Percentiles rank a stretch among this genome's conserved stretches.
phyloP scores from a whole-genome alignment of 352 stramenopile species.

The Elongisporangium undulatum region DNA sequence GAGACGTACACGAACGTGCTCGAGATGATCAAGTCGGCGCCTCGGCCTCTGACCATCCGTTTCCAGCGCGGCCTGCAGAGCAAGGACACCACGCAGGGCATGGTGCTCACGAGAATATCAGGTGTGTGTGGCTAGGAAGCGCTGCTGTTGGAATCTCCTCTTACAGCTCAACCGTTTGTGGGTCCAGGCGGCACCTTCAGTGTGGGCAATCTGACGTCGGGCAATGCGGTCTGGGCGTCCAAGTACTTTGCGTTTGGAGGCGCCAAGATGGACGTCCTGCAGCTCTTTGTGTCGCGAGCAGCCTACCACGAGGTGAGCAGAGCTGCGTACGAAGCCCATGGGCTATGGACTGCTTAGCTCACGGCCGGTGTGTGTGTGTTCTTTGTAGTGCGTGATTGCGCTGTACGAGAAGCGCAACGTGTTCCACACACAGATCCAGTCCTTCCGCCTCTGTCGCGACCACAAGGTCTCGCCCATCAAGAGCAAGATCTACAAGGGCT shows the following conservation, averaged over 20 bases:
- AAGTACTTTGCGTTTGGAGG: constrained; percentile 84
- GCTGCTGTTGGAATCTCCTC: constrained; percentile 8
- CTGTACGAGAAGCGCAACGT: constrained; percentile 81
- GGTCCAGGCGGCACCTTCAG: constrained; percentile 75
- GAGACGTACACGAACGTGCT: constrained; percentile 65
- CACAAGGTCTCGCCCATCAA: constrained; percentile 86
- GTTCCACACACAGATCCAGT: constrained; percentile 74
- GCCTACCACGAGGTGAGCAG: constrained; percentile 69
- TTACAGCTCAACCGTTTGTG: constrained; percentile 10
- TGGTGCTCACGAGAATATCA: constrained; percentile 73
- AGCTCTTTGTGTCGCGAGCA: constrained; percentile 79
- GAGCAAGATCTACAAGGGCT: constrained; percentile 87
- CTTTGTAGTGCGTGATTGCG: constrained; percentile 66
- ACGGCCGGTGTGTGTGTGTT: not conserved
- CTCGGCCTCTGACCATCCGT: constrained; percentile 67
- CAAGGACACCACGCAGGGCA: constrained; percentile 70
- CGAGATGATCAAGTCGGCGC: constrained; percentile 71
- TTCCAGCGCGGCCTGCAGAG: constrained; percentile 60
- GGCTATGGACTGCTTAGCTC: not conserved
- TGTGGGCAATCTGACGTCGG: constrained; percentile 71
- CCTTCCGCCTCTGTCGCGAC: constrained; percentile 74
- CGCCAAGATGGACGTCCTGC: constrained; percentile 76
- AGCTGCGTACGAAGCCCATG: too few relatives aligned
- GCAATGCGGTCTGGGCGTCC: constrained; percentile 67
- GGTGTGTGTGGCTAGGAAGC: constrained; percentile 31